These are phyloP conservation scores for Camelina sativa DNA, from an alignment of 345 rosid genomes.

Conservation along the genomic window DNA sequence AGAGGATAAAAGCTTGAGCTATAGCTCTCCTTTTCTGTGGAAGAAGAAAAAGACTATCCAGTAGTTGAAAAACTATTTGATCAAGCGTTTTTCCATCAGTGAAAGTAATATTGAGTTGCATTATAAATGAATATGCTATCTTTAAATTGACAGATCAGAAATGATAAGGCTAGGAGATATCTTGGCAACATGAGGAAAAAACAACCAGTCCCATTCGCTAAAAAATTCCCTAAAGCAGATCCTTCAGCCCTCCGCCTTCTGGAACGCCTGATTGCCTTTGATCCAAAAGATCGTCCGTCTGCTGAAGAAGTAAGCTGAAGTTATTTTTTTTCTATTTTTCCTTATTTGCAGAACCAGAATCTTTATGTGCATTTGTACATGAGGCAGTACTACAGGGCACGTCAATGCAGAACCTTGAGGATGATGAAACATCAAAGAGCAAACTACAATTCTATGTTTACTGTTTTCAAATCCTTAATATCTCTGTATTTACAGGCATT, in stretches of 20 bases:
- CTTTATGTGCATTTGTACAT: not conserved
- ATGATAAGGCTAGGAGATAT: conserved; percentile 97
- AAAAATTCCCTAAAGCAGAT: conserved; percentile 79
- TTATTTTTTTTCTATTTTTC: too few relatives aligned
- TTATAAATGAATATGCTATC: conserved; percentile 20
- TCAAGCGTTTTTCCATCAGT: not conserved
- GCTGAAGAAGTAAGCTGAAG: conserved; percentile 89
- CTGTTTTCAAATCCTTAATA: conserved; percentile 8
- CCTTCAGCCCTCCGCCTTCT: conserved; percentile 73
- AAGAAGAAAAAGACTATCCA: not conserved
- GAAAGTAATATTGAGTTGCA: not conserved
- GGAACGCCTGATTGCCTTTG: conserved; percentile 85
- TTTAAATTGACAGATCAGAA: conserved; percentile 67
- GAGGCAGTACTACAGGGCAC: not conserved
- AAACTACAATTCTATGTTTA: conserved; percentile 4
- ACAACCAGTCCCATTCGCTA: conserved; percentile 72
- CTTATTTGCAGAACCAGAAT: conserved; percentile 22
- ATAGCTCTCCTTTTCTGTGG: not conserved
- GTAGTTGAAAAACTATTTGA: conserved; percentile 1
- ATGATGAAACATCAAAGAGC: not conserved
- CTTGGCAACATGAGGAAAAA: conserved; percentile 89
- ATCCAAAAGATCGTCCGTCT: conserved; percentile 94
- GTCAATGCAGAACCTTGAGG: not conserved
- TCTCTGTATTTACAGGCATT: conserved; percentile 67
- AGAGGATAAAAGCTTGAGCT: not conserved